A percentile compares a stretch with the other conserved stretches of the same genome.
Evolutionary conservation across 306 rosid species (phyloP).

Genomic region (Cucurbita maxima): DNA sequence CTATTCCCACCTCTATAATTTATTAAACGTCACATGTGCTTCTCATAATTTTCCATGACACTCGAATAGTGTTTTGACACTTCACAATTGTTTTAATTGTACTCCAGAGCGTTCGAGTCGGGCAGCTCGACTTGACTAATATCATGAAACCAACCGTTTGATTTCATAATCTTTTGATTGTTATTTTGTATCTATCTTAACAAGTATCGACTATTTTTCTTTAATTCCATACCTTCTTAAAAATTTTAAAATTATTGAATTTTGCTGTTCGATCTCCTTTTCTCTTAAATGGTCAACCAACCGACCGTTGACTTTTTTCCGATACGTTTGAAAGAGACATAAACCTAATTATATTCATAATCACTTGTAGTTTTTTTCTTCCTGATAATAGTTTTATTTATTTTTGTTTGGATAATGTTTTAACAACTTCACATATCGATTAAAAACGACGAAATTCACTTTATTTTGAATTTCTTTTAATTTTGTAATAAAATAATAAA

Average conservation of each 20-base stretch:
- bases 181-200: background rate
- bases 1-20: background rate
- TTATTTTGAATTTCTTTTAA: too few relatives aligned
- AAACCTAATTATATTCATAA: background rate
- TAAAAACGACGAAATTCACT: too few relatives aligned
- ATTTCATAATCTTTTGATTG: background rate
- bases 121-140: background rate
- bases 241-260: background rate
- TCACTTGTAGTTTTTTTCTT: background rate
- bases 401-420: background rate
- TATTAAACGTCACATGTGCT: slow-evolving; percentile 2
- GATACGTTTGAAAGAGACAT: background rate
- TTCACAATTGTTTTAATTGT: background rate
- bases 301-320: background rate
- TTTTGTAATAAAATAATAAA: too few relatives aligned
- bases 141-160: background rate
- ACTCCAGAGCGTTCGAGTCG: background rate
- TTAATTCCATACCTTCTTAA: too few relatives aligned
- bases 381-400: background rate
- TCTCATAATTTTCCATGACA: background rate
- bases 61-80: background rate
- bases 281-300: background rate
- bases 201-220: background rate
- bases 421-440: too few relatives aligned
- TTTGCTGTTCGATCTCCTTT: background rate